Base-by-base conservation (phyloP, 176 grass and related monocot species). In the Leersia perrieri region DNA sequence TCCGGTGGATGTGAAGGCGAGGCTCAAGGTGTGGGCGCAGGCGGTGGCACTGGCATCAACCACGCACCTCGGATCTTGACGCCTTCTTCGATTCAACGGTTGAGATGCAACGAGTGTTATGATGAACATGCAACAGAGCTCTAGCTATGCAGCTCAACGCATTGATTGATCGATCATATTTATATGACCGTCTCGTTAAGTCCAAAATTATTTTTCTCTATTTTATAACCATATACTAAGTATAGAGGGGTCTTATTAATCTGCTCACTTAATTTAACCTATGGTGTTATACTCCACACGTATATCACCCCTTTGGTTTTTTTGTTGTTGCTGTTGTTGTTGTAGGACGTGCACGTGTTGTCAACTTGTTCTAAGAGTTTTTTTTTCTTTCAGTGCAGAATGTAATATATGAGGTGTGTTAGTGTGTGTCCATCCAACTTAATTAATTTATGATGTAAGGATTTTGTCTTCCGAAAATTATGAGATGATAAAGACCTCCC, bases 21-120 rank as follows among this genome's bases (percentile, higher is more conserved):
- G 82, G 75, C 91, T 94, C 63, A 94, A 90, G 82, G 85, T 64
- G 68, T 94, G 91, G 91, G 91, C 88, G 61, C 91, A 94, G 39
- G 88, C 91, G 25, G 88, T 94, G 82, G 91, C 88, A 27, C 79
- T 94, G 0, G 79, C 88, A n/a, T 94, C 91, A 14, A 84, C 82
- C 75, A 80, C 91, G n/a, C 91, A 81, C 36, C 82, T 90, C 57
- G 35, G 66, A 7, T 82, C 83, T 16, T 84, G 76, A 87, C 30
- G 11, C 12, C 22, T 11, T n/a, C n/a, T n/a, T n/a, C n/a, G 28
- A 25, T 20, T 45, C 29, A 29, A 4, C 23, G n/a, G 22, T 26
- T 45, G 14, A 10, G 3, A 20, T 40, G 55, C 73, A 11, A 76
- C 11, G 72, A 41, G 22, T 45, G n/a, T n/a, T n/a, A n/a, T n/a